A percentile compares a stretch with the other conserved stretches of the same genome.
Conservation (phyloP, 202 grass and related monocot genomes). For the Schoenoplectus tabernaemontani region DNA sequence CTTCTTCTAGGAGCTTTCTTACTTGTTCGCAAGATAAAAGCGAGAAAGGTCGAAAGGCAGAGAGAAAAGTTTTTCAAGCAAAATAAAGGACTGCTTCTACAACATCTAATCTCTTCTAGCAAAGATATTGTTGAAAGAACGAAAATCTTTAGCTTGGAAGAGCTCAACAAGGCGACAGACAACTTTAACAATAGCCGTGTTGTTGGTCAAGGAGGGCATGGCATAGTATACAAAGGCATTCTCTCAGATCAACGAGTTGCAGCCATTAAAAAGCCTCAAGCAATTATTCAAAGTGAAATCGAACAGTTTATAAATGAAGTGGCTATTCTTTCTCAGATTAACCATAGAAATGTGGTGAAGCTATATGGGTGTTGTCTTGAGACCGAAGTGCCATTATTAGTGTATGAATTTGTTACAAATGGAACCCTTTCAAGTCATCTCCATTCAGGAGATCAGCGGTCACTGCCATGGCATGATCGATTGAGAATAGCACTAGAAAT, state of each 20-base stretch:
- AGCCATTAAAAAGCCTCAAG: conserved; percentile 58
- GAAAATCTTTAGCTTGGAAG: conserved; percentile 41
- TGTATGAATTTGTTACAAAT: conserved; percentile 63
- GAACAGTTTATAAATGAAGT: conserved; percentile 63
- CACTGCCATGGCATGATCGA: conserved; percentile 41
- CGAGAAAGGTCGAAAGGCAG: not conserved
- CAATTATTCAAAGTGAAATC: conserved; percentile 37
- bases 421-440: conserved; percentile 47
- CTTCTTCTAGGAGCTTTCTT: conserved; percentile 19
- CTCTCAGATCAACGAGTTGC: conserved; percentile 43
- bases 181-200: conserved; percentile 45
- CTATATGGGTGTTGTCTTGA: conserved; percentile 59
- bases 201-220: conserved; percentile 46
- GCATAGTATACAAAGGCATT: conserved; percentile 54
- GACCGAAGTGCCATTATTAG: conserved; percentile 54
- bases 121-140: conserved; percentile 37
- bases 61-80: conserved; percentile 32
- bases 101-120: conserved; percentile 37
- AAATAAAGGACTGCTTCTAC: conserved; percentile 58
- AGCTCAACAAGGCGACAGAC: conserved; percentile 51
- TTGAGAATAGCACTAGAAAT: conserved; percentile 45
- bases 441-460: conserved; percentile 20
- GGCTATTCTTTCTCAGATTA: conserved; percentile 65
- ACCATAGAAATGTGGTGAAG: conserved; percentile 57
- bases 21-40: conserved; percentile 9